Conservation (phyloP, 2,329 filamentous ascomycete genomes). For the Allantophomopsis lycopodina region DNA sequence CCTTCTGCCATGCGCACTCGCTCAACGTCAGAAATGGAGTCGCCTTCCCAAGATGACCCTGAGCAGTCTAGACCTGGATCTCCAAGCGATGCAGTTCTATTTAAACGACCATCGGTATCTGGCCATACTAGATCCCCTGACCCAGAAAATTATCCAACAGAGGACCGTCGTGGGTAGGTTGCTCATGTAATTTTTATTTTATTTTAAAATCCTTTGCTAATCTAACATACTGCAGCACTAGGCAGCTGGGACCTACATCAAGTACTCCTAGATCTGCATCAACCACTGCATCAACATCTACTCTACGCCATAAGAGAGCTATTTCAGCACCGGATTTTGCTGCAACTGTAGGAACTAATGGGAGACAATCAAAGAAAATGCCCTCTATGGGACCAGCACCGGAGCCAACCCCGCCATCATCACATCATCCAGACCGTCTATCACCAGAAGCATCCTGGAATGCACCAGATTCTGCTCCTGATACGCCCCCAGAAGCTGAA, state of each 20-base stretch:
- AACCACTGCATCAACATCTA: neutral
- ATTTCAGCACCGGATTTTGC: constrained; percentile 12
- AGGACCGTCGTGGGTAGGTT: too few species aligned
- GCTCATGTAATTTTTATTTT: too few species aligned
- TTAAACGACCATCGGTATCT: constrained; percentile 9
- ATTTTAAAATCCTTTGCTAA: too few species aligned
- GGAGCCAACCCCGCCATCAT: constrained; percentile 15
- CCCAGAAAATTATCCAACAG: too few species aligned
- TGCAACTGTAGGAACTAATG: neutral
- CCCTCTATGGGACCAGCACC: constrained; percentile 4
- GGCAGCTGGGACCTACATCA: constrained; percentile 3
- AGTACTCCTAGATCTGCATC: neutral
- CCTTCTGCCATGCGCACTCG: too few species aligned
- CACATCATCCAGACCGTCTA: constrained; percentile 10
- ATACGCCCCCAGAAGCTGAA: neutral
- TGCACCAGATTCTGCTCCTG: neutral
- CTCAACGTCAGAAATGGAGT: too few species aligned
- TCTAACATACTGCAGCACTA: too few species aligned
- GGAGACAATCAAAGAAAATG: constrained; percentile 3
- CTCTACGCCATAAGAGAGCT: constrained; percentile 2
- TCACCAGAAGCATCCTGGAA: constrained; percentile 6
- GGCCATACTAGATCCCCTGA: too few species aligned
- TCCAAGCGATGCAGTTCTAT: constrained; percentile 18
- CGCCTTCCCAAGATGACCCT: too few species aligned
- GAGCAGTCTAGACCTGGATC: constrained; percentile 10